phyloP scores from a whole-genome alignment of 371 early-diverging fungal species.

The Capniomyces stellatus region DNA sequence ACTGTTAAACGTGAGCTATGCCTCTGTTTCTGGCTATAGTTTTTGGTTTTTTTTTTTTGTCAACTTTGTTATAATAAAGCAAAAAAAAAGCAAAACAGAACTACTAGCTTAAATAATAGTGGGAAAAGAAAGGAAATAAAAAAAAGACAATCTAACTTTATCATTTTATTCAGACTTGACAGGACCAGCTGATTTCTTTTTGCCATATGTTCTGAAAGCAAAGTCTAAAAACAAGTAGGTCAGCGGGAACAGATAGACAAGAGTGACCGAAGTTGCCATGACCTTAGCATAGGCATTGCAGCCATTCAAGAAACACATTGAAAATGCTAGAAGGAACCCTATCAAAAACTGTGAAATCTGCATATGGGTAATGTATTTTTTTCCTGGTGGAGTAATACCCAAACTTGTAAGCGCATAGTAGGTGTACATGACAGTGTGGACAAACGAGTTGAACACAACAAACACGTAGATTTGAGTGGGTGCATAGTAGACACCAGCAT shows the following conservation, averaged over 20 bases:
- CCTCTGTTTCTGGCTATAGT: no score
- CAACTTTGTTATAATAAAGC: no score
- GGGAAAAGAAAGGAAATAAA: background rate
- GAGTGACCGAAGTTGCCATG: constrained; percentile 46
- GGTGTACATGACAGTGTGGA: constrained; percentile 80
- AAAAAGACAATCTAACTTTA: background rate
- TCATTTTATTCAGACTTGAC: background rate
- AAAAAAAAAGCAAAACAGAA: no score
- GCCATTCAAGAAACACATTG: constrained; percentile 33
- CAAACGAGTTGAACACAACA: constrained; percentile 71
- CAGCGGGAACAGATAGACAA: constrained; percentile 60
- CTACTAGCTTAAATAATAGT: background rate
- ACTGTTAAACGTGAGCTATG: no score
- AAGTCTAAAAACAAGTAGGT: constrained; percentile 62
- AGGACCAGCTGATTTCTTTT: constrained; percentile 3
- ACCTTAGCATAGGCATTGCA: constrained; percentile 46
- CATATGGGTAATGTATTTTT: constrained; percentile 63
- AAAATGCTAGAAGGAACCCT: constrained; percentile 46
- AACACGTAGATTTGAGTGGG: constrained; percentile 71
- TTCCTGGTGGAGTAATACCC: constrained; percentile 61
- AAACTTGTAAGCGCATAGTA: constrained; percentile 65
- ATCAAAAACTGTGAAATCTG: constrained; percentile 79
- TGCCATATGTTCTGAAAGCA: constrained; percentile 41
- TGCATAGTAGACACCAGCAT: constrained; percentile 46
- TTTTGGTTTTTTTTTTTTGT: no score